phyloP scores from a whole-genome alignment of 2,329 filamentous ascomycete genomes.

The Xylariaceae sp. region DNA sequence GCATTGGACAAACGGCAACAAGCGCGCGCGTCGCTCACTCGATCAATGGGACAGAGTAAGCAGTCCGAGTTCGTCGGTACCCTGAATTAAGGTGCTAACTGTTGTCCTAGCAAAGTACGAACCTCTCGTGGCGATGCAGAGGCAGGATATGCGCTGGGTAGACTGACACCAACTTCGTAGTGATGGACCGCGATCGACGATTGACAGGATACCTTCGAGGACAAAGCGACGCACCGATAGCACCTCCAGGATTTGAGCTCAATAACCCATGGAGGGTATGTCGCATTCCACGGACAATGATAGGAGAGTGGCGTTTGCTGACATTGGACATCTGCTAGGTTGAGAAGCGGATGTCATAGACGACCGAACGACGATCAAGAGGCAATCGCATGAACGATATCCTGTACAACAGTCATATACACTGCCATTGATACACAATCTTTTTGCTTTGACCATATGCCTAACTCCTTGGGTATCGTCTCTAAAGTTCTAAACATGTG shows the following conservation, averaged over 20 bases:
- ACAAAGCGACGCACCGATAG: constrained; percentile 49
- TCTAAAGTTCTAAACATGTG: constrained; percentile 14
- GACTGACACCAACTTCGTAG: constrained; percentile 32
- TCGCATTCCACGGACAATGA: constrained; percentile 11
- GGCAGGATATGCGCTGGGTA: too few relatives aligned
- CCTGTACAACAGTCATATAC: constrained; percentile 21
- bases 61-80: constrained; percentile 3
- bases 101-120: constrained; percentile 47
- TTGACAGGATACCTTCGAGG: constrained; percentile 55
- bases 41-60: constrained; percentile 60
- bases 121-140: too few relatives aligned
- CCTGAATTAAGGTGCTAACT: constrained; percentile 27
- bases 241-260: constrained; percentile 55
- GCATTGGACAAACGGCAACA: constrained; percentile 55
- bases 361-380: constrained; percentile 6
- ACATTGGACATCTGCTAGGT: constrained; percentile 33
- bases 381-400: constrained; percentile 9
- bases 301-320: constrained; percentile 3
- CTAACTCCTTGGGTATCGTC: constrained; percentile 23
- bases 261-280: constrained; percentile 61
- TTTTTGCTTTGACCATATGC: constrained; percentile 11
- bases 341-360: constrained; percentile 48
- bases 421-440: constrained; percentile 17
- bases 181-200: constrained; percentile 61
- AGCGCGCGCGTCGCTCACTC: constrained; percentile 53